phyloP scores from a whole-genome alignment of 2,329 filamentous ascomycete genomes.

The Bipolaris cookei region DNA sequence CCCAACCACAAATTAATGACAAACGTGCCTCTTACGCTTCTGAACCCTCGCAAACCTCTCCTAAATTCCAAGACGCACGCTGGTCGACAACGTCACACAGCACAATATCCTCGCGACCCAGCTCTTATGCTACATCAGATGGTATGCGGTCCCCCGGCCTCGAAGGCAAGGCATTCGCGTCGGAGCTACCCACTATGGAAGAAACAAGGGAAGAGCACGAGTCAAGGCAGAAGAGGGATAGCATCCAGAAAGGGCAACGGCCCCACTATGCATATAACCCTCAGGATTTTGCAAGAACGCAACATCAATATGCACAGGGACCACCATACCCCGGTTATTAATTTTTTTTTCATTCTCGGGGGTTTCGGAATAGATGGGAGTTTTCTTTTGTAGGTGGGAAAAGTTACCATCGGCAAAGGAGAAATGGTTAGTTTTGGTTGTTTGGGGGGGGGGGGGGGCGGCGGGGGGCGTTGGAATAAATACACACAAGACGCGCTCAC shows the following conservation, averaged over 20 bases:
- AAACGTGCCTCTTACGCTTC: conserved; percentile 33
- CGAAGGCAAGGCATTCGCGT: conserved; percentile 43
- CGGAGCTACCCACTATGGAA: conserved; percentile 46
- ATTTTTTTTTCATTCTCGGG: background rate
- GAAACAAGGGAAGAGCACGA: conserved; percentile 46
- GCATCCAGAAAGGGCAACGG: conserved; percentile 13
- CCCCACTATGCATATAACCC: conserved; percentile 45
- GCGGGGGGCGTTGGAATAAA: too few species aligned
- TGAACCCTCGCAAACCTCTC: conserved; percentile 30
- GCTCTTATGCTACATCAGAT: conserved; percentile 45
- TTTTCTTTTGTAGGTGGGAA: background rate
- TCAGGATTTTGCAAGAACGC: conserved; percentile 39
- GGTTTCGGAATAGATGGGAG: too few species aligned
- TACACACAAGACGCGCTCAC: background rate
- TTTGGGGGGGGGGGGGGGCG: too few species aligned
- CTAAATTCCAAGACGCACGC: conserved; percentile 36
- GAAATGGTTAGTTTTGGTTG: background rate
- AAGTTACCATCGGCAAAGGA: background rate
- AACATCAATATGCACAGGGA: conserved; percentile 17
- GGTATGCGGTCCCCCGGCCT: conserved; percentile 44
- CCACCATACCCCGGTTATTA: conserved; percentile 13
- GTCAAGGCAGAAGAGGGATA: conserved; percentile 23
- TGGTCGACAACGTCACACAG: conserved; percentile 44
- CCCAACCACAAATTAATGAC: conserved; percentile 35
- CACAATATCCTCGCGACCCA: conserved; percentile 40